phyloP scores from a whole-genome alignment of 1,284 basidiomycete genomes.

The Ganoderma resinaceum region DNA sequence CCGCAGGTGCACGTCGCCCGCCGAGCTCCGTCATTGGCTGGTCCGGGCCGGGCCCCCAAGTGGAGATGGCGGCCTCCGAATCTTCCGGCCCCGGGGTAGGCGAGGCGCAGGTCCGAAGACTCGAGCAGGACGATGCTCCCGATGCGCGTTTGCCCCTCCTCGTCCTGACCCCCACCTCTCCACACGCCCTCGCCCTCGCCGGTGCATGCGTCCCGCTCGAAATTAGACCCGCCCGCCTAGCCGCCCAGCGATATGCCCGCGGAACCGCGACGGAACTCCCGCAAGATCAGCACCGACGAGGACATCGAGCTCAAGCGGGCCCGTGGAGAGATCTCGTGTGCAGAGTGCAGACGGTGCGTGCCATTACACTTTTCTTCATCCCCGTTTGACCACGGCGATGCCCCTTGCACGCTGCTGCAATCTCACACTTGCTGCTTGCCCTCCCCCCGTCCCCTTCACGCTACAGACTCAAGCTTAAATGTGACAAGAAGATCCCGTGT shows the following conservation, averaged over 20 bases:
- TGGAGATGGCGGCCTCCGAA: neutral
- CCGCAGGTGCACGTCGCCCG: neutral
- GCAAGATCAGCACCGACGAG: conserved; percentile 40
- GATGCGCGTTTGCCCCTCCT: conserved; percentile 4
- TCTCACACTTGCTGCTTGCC: neutral
- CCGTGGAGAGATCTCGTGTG: conserved; percentile 72
- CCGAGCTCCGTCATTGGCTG: conserved; percentile 2
- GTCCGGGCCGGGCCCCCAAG: neutral
- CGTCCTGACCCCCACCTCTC: conserved; percentile 6
- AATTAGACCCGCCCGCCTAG: neutral
- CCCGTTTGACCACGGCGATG: neutral
- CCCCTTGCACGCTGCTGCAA: neutral
- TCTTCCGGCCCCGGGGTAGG: conserved; percentile 1
- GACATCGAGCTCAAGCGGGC: conserved; percentile 67
- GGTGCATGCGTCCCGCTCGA: neutral
- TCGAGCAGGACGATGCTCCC: neutral
- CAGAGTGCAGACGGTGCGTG: conserved; percentile 71
- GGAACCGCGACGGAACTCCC: conserved; percentile 36
- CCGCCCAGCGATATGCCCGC: conserved; percentile 35
- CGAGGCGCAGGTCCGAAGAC: conserved; percentile 7
- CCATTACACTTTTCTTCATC: neutral
- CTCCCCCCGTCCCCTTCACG: neutral
- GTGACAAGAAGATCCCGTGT: conserved; percentile 79
- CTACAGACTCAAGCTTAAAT: conserved; percentile 76
- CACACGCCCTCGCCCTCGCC: neutral